Percentiles rank a stretch among this genome's conserved stretches.
These are phyloP conservation scores for Coemansia sp. DNA, from an alignment of 192 early-diverging fungal genomes.

Conservation along the genomic window DNA sequence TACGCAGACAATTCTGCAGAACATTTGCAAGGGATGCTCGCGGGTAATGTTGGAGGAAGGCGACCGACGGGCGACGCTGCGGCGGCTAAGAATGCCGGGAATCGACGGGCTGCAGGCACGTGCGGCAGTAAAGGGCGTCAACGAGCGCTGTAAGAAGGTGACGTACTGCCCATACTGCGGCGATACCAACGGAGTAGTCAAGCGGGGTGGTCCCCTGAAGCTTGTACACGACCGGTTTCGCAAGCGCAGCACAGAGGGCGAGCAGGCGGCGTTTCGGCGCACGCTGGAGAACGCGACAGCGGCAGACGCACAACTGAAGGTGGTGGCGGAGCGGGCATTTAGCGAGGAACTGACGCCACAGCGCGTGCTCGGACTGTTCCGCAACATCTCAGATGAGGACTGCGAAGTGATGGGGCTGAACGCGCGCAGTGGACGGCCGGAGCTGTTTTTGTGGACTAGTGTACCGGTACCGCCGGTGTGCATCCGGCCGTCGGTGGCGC, in stretches of 20 bases:
- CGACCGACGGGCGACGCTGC: slow-evolving; percentile 69
- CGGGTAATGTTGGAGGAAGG: slow-evolving; percentile 83
- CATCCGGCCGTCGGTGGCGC: slow-evolving; percentile 92
- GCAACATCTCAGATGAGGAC: slow-evolving; percentile 87
- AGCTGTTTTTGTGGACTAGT: slow-evolving; percentile 91
- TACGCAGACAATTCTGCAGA: slow-evolving; percentile 85
- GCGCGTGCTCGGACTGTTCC: slow-evolving; percentile 80
- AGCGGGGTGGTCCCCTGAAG: slow-evolving; percentile 93
- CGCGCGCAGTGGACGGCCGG: slow-evolving; percentile 79
- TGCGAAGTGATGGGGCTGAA: slow-evolving; percentile 93
- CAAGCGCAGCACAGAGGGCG: slow-evolving; percentile 73
- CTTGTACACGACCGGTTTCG: slow-evolving; percentile 94
- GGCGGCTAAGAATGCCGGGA: slow-evolving; percentile 67
- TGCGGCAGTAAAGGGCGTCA: slow-evolving; percentile 78
- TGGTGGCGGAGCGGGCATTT: slow-evolving; percentile 71
- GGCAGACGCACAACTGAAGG: slow-evolving; percentile 71
- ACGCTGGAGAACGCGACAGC: slow-evolving; percentile 74
- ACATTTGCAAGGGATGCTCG: slow-evolving; percentile 95
- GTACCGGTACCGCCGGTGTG: slow-evolving; percentile 94
- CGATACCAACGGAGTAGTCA: slow-evolving; percentile 83
- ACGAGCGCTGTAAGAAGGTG: slow-evolving; percentile 84
- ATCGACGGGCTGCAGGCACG: slow-evolving; percentile 81
- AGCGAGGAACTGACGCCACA: slow-evolving; percentile 95
- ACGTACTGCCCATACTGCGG: slow-evolving; percentile 80
- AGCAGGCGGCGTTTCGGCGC: slow-evolving; percentile 69